Conservation (phyloP, 2,329 filamentous ascomycete species). For the Colletotrichum theobromicola region DNA sequence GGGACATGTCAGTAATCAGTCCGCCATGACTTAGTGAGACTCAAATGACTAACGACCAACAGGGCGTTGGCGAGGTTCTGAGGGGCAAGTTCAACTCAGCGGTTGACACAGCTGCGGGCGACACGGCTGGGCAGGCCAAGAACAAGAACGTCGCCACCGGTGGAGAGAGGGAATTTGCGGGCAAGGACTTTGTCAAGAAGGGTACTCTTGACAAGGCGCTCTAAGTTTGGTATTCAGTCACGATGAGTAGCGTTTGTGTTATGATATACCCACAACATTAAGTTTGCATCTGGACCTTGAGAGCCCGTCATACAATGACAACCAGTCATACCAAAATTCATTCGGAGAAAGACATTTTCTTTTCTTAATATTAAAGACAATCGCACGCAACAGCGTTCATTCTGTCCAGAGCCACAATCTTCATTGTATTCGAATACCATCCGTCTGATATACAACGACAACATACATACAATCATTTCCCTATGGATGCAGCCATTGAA, state of each 20-base stretch:
- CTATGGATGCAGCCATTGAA: neutral
- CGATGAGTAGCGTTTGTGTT: neutral
- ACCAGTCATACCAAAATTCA: no score
- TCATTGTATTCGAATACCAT: no score
- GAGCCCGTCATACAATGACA: neutral
- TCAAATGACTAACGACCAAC: neutral
- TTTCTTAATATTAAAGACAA: neutral
- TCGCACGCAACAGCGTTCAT: neutral
- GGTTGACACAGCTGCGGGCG: constrained; percentile 32
- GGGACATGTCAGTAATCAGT: constrained; percentile 5
- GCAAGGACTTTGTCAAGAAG: constrained; percentile 18
- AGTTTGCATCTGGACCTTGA: neutral
- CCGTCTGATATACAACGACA: no score
- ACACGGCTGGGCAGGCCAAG: constrained; percentile 36
- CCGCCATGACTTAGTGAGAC: no score
- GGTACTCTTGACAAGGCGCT: constrained; percentile 17
- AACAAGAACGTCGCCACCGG: constrained; percentile 29
- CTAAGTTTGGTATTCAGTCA: neutral
- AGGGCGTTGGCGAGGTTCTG: constrained; percentile 21
- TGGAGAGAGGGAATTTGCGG: constrained; percentile 20
- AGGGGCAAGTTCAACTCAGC: constrained; percentile 38
- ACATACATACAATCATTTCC: neutral
- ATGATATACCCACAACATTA: neutral
- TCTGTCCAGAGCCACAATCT: no score
- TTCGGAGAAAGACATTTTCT: neutral